Percentiles rank a stretch among this genome's conserved stretches.
phyloP scores from a whole-genome alignment of 83 land plant genomes.

The Picea abies region DNA sequence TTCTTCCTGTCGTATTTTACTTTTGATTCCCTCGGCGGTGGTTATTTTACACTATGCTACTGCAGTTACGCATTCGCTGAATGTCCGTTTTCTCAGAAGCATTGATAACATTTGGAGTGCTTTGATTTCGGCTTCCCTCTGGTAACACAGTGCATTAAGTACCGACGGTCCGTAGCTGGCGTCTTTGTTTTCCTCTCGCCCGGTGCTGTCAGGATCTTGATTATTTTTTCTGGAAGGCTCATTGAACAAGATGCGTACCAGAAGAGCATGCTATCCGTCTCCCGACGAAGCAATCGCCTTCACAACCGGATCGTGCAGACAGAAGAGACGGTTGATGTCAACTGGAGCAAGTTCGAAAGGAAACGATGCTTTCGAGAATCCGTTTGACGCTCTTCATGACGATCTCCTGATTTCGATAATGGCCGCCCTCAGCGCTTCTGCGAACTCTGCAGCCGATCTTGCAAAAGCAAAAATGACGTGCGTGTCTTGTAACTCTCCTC shows the following conservation, averaged over 20 bases:
- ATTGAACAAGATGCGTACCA: constrained; percentile 10
- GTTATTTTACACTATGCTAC: background rate
- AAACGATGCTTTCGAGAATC: background rate
- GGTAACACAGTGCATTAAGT: background rate
- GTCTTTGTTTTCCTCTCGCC: background rate
- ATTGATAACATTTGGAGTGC: background rate
- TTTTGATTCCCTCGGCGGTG: background rate
- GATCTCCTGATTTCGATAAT: constrained; percentile 28
- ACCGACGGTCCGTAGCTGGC: background rate
- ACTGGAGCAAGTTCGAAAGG: background rate
- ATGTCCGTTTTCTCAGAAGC: background rate
- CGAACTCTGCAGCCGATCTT: constrained; percentile 29
- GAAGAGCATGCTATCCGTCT: constrained; percentile 13
- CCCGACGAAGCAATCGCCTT: background rate
- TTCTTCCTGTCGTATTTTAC: background rate
- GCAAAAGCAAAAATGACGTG: constrained; percentile 25
- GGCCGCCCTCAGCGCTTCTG: constrained; percentile 22
- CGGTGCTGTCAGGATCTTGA: background rate
- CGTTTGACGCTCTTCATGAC: constrained; percentile 24
- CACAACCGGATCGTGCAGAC: background rate
- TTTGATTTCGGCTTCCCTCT: background rate
- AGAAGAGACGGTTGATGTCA: constrained; percentile 10
- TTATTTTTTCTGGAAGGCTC: background rate
- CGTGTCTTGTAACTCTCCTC: background rate
- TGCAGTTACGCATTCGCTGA: background rate